Evolutionary conservation across 1,284 basidiomycete genomes (phyloP).

Genomic region (Ceratobasidium sp.): DNA sequence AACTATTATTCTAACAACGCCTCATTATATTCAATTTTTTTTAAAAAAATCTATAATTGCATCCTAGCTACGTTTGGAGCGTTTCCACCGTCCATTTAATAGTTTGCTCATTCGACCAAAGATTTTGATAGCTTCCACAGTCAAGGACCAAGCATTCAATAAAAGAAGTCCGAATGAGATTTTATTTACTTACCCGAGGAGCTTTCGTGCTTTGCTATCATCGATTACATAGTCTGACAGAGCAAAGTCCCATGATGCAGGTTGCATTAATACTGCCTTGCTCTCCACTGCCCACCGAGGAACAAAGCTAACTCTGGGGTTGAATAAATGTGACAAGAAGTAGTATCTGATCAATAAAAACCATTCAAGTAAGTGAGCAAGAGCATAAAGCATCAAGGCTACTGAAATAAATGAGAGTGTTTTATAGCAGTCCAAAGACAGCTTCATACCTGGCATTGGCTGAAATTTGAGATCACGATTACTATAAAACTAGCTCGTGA

Average conservation of each 20-base stretch:
- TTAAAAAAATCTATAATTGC: no score
- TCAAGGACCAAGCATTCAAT: no score
- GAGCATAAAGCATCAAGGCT: constrained; percentile 1
- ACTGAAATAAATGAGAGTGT: not conserved
- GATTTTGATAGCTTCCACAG: not conserved
- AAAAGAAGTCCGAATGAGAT: not conserved
- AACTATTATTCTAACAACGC: no score
- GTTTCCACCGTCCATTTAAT: constrained; percentile 4
- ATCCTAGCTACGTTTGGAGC: not conserved
- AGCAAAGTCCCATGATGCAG: constrained; percentile 18
- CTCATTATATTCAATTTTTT: no score
- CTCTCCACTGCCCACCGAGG: constrained; percentile 13
- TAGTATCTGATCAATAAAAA: not conserved
- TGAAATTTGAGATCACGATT: constrained; percentile 2
- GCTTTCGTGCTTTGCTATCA: constrained; percentile 12
- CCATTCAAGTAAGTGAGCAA: constrained; percentile 6
- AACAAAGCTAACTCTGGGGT: not conserved
- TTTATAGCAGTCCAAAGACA: not conserved
- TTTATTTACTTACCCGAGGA: constrained; percentile 21
- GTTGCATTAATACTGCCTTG: constrained; percentile 1
- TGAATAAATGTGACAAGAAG: not conserved
- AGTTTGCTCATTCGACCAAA: constrained; percentile 13
- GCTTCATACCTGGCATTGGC: constrained; percentile 15
- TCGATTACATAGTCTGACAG: constrained; percentile 23
- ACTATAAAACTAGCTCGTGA: not conserved